Evolutionary conservation across 2,329 filamentous ascomycete species (phyloP), one percentile per base, ranked within the genome.

Genomic region (Fusarium concolor): DNA sequence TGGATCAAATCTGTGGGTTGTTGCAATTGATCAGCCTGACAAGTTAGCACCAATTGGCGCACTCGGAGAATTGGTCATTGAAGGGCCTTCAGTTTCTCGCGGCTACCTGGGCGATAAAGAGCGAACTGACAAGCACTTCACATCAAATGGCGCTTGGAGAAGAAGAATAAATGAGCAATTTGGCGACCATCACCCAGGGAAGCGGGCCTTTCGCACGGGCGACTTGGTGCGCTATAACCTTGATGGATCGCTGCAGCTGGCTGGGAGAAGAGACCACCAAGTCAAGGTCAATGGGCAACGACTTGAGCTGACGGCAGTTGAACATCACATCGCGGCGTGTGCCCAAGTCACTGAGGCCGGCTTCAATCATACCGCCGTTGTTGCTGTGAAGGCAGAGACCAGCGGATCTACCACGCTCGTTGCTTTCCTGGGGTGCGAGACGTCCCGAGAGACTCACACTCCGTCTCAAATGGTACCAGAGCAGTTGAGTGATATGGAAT

Each of bases 171-270:
- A 42, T n/a, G n/a, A 42, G 10, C 15, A 56, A 8, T 56, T 20
- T 2, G 20, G 44, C 10, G 20, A 20, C 6, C 35, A 20, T 29
- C 20, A 50, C 9, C 15, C 10, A 11, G 28, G 20, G 10, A 41
- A 6, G 5, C n/a, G 28, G 5, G 31, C 53, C 1, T 56, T 56
- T 24, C 37, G 37, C 3, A 56, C 53, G 3, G 53, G 53, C 7
- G 53, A 56, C 12, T 26, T 56, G 28, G 53, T 56, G 3, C 8
- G 53, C 3, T 56, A 56, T 12, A 56, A 56, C 26, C 53, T 56
- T 2, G 53, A 56, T 4, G 53, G 53, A 7, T 56, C 53, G 10
- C 17, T 56, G 3, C 53, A 56, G 10, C 29, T 51, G 2, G 37
- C 29, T 9, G 45, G 53, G n/a, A 51, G 53, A 24, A 20, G 53